Percentiles rank a stretch among this genome's conserved stretches.
phyloP scores from a whole-genome alignment of 805 yeast species.

The Myxozyma nipponensis region DNA sequence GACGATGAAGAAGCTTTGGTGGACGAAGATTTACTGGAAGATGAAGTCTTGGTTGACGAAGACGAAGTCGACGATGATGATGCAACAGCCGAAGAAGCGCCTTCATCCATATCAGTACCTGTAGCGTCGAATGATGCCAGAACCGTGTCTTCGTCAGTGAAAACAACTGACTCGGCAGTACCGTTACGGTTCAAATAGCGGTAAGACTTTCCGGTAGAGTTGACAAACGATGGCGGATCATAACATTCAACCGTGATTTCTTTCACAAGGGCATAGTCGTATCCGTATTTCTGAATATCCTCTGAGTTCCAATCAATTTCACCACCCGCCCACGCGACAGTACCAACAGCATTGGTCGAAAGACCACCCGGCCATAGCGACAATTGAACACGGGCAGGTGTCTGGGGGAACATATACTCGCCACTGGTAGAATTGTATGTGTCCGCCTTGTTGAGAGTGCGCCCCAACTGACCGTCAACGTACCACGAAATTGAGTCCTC shows the following conservation, averaged over 20 bases:
- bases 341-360: constrained; percentile 51
- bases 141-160: constrained; percentile 60
- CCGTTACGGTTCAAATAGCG: constrained; percentile 50
- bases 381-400: constrained; percentile 73
- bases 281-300: constrained; percentile 75
- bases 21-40: constrained; percentile 10
- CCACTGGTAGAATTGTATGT: constrained; percentile 72
- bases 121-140: constrained; percentile 59
- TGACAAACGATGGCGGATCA: constrained; percentile 61
- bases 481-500: constrained; percentile 62
- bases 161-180: constrained; percentile 50
- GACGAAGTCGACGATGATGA: constrained; percentile 19
- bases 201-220: constrained; percentile 46
- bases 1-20: constrained; percentile 8
- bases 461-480: constrained; percentile 65
- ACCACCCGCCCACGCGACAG: constrained; percentile 81
- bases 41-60: constrained; percentile 10
- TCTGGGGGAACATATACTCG: constrained; percentile 76
- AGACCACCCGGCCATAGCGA: constrained; percentile 55
- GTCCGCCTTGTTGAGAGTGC: constrained; percentile 53
- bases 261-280: constrained; percentile 64
- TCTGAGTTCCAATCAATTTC: constrained; percentile 71
- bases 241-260: constrained; percentile 63
- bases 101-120: constrained; percentile 58
- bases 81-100: constrained; percentile 28